Evolutionary conservation across 352 stramenopile species (phyloP).

Genomic region (Phytophthora quininea): DNA sequence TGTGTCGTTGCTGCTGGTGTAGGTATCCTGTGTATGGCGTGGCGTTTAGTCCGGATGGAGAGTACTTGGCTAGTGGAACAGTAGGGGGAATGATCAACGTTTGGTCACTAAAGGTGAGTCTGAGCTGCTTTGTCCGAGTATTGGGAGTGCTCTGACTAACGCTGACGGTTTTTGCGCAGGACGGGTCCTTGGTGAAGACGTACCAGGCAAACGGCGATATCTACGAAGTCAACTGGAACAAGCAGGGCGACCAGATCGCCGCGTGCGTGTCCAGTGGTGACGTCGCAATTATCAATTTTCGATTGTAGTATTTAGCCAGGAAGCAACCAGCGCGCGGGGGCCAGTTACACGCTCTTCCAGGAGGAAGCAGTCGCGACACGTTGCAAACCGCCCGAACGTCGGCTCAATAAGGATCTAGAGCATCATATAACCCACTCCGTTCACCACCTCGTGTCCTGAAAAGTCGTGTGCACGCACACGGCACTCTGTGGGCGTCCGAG

Average conservation of each 20-base stretch:
- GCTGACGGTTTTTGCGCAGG: constrained; percentile 34
- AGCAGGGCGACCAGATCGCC: constrained; percentile 84
- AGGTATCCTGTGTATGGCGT: constrained; percentile 89
- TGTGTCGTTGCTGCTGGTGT: constrained; percentile 11
- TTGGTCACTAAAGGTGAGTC: constrained; percentile 94
- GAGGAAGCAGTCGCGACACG: constrained; percentile 25
- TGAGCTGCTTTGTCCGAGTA: constrained; percentile 42
- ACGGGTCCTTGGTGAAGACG: constrained; percentile 82
- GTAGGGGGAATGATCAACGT: constrained; percentile 97
- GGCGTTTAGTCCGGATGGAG: constrained; percentile 87
- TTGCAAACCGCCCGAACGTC: constrained; percentile 27
- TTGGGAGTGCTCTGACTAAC: constrained; percentile 4
- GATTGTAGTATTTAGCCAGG: constrained; percentile 88
- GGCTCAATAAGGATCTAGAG: constrained; percentile 41
- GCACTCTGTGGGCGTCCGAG: too few species aligned
- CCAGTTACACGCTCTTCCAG: constrained; percentile 12
- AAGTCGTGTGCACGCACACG: not conserved
- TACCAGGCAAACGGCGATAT: constrained; percentile 95
- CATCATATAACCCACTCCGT: constrained; percentile 23
- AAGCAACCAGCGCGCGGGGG: constrained; percentile 34
- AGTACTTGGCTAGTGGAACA: constrained; percentile 96
- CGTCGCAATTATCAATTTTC: constrained; percentile 90
- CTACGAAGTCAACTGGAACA: constrained; percentile 99
- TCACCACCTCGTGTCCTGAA: constrained; percentile 20
- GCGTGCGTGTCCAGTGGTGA: constrained; percentile 88